Percentiles rank a stretch among this genome's conserved stretches.
These are phyloP conservation scores for Dryadomyces sulphureus DNA, from an alignment of 2,329 filamentous ascomycete species.

Conservation along the genomic window DNA sequence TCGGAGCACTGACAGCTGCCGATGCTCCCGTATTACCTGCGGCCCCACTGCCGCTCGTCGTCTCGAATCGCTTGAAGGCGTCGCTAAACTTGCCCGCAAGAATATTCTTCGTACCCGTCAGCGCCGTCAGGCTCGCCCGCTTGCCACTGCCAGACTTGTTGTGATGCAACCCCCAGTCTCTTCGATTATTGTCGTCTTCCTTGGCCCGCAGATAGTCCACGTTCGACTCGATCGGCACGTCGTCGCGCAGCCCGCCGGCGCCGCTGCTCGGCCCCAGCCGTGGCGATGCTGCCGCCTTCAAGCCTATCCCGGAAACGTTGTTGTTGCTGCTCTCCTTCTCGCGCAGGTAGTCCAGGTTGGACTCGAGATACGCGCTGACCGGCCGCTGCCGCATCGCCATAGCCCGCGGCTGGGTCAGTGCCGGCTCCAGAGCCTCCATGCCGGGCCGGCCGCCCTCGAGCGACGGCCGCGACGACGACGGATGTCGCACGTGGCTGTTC, in stretches of 20 bases:
- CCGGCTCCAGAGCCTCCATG: conserved; percentile 40
- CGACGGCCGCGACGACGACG: conserved; percentile 48
- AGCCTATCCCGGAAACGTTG: too few relatives aligned
- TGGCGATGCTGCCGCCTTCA: conserved; percentile 29
- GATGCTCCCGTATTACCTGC: too few relatives aligned
- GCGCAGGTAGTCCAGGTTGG: conserved; percentile 67
- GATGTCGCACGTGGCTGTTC: conserved; percentile 21
- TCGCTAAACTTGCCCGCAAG: conserved; percentile 85
- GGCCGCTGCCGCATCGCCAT: conserved; percentile 46
- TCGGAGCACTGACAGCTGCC: conserved; percentile 14
- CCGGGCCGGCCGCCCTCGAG: conserved; percentile 56
- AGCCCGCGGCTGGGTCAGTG: conserved; percentile 36
- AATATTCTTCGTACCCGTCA: conserved; percentile 65
- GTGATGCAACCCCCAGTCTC: background rate
- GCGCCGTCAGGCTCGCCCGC: conserved; percentile 55
- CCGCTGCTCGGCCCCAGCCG: conserved; percentile 21
- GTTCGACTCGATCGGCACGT: conserved; percentile 58
- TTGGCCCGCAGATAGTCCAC: conserved; percentile 65
- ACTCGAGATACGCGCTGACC: conserved; percentile 68
- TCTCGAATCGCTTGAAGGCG: conserved; percentile 82
- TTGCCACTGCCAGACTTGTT: conserved; percentile 46
- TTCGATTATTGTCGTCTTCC: conserved; percentile 35
- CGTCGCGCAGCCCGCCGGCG: conserved; percentile 24
- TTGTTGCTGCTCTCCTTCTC: conserved; percentile 50
- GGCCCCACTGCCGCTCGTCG: conserved; percentile 20